Evolutionary conservation across 768 basidiomycete genomes (phyloP), one percentile per base, ranked within the genome.

Genomic region (Rhizopogon vinicolor): DNA sequence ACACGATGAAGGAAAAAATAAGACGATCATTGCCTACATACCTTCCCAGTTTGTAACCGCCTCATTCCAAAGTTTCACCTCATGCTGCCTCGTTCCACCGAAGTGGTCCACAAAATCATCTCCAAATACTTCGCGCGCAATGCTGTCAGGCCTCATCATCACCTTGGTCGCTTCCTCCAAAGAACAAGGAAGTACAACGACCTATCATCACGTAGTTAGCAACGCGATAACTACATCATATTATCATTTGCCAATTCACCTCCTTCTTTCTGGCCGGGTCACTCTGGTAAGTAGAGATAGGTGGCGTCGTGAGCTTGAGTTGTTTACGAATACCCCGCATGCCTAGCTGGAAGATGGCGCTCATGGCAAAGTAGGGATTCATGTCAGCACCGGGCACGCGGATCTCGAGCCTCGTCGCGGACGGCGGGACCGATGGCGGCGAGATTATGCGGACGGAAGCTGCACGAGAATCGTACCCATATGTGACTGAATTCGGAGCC

Each of bases 361-460:
- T 86, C 43, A 98, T 73, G 0, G 93, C 84, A 60, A 89, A 92
- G 72, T 94, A 91, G 1, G 93, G 91, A 72, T 95, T 94, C 83
- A 98, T 92, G 65, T 99, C 97, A 40, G 97, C 97, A 25, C 97
- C 97, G 1, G 97, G 95, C 16, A 98, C 84, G 52, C 97, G 87
- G 13, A 99, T 75, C 74, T 99, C 97, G 63, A 99, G 82, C 48
- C 97, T 80, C 1, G 97, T 98, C 2, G 90, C 92, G 3, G 83
- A 69, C 8, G 81, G 79, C 2, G 89, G 81, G n/a, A 86, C 88
- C 5, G 89, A 86, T 1, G 97, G 97, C 2, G 96, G 94, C 0
- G 89, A 87, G 63, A 99, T 86, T 60, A 99, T 89, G 43, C 97
- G 86, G 48, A 98, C 82, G 9, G 92, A 93, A 10, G 94, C 93